Evolutionary conservation across 2,329 filamentous ascomycete genomes (phyloP), one percentile per base, ranked within the genome.

Genomic region (Gyromitra esculenta): DNA sequence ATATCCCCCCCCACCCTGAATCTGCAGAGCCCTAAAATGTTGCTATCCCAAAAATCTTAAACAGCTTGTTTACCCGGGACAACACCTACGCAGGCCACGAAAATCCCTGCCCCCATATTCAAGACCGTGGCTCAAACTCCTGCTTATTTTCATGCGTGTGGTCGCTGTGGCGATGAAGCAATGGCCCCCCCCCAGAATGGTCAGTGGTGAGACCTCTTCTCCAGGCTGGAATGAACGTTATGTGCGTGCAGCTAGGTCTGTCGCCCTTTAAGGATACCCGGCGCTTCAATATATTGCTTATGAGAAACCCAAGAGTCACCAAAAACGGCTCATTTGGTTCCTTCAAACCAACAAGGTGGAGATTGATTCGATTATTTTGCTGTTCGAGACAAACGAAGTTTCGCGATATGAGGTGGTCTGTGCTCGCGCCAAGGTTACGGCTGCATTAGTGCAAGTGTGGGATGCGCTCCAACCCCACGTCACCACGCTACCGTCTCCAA

Each of bases 391-490:
- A 70, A 57, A 75, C 37, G 71, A 75, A 66, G 66, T 75, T 75
- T 75, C 45, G 60, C 39, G 41, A 63, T 75, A 68, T 52, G 37
- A 56, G 18, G 52, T 77, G 75, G 75, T 66, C 75, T 65, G 75
- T 77, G 75, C 75, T 13, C 39, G 31, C 25, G 75, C 75, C 75
- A 77, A 77, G 75, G 11, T 25, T 39, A n/a, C 25, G 25, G 35
- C 64, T 77, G 75, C 74, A 76, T 76, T 73, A 76, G 74, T 69
- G 74, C 59, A 66, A 69, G 75, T 77, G 59, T 71, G 71, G 75
- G 75, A 75, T 75, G 75, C 52, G 41, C 75, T 75, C 75, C 64
- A 77, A 65, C 75, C 73, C 75, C 74, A 76, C 69, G 74, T 73
- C 74, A 76, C 74, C 74, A 64, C 73, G 56, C 70, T 68, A 67